These are phyloP conservation scores for Rossbeevera mucosa DNA, from an alignment of 768 basidiomycete genomes.

Conservation along the genomic window DNA sequence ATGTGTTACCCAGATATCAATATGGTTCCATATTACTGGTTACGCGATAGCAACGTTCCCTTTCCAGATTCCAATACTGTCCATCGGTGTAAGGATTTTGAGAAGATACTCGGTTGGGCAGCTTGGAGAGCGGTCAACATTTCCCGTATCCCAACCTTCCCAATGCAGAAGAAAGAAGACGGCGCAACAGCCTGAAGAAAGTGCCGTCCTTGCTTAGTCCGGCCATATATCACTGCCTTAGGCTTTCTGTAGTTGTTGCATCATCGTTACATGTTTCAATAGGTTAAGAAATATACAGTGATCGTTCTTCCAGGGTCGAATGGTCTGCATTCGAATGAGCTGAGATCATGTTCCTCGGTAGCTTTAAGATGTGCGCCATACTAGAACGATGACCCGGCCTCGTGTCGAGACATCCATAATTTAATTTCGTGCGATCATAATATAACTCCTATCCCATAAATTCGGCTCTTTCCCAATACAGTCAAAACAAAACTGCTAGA, in stretches of 20 bases:
- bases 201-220: too few relatives aligned
- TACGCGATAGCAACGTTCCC: not conserved
- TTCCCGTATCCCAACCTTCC: not conserved
- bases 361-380: too few relatives aligned
- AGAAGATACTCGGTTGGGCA: constrained; percentile 83
- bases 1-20: constrained; percentile 6
- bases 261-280: too few relatives aligned
- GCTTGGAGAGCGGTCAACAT: not conserved
- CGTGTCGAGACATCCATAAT: not conserved
- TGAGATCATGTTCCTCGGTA: too few relatives aligned
- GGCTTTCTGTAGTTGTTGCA: too few relatives aligned
- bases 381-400: not conserved
- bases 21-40: constrained; percentile 11
- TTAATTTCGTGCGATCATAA: not conserved
- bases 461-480: not conserved
- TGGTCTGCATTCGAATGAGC: too few relatives aligned
- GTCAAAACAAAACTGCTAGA: not conserved
- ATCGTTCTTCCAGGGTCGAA: too few relatives aligned
- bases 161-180: not conserved
- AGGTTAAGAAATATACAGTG: too few relatives aligned
- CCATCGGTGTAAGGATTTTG: constrained; percentile 58
- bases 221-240: too few relatives aligned
- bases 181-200: too few relatives aligned
- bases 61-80: not conserved
- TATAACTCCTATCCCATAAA: not conserved